Conservation (phyloP, 257 asterid species). For the Ligustrum vulgare region DNA sequence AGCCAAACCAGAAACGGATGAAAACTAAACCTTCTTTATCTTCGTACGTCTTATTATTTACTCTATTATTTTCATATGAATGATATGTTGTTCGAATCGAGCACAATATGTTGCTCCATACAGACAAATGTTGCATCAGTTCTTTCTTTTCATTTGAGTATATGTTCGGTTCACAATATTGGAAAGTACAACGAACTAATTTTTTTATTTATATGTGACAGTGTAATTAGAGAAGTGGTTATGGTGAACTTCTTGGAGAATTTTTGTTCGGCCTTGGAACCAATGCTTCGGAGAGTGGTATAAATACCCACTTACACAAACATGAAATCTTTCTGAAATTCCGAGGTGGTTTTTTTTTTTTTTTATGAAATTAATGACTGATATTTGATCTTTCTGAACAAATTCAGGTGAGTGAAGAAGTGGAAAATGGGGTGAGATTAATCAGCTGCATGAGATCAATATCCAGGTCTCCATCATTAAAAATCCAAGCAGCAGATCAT, state of each 20-base stretch:
- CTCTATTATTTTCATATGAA: too few species aligned
- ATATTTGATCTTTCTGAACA: too few species aligned
- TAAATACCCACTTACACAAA: too few species aligned
- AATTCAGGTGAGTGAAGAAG: slow-evolving; percentile 65
- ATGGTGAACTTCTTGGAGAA: slow-evolving; percentile 53
- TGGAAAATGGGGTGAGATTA: slow-evolving; percentile 48
- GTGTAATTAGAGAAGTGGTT: slow-evolving; percentile 63
- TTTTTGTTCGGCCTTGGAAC: slow-evolving; percentile 62
- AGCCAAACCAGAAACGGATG: slow-evolving; percentile 42
- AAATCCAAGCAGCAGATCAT: slow-evolving; percentile 30
- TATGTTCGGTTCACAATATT: background rate
- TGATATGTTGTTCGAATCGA: too few species aligned
- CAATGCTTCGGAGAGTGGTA: slow-evolving; percentile 79
- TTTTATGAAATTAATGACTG: background rate
- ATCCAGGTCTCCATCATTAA: slow-evolving; percentile 40
- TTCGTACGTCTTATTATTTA: slow-evolving; percentile 40
- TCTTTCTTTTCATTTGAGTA: too few species aligned
- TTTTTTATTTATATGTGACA: slow-evolving; percentile 17
- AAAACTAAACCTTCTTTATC: slow-evolving; percentile 52
- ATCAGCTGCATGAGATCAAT: slow-evolving; percentile 26
- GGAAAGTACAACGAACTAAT: background rate
- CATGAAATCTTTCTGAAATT: background rate
- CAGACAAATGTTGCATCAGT: too few species aligned
- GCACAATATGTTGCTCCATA: too few species aligned
- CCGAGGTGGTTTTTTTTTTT: background rate